Evolutionary conservation across 768 basidiomycete genomes (phyloP), one percentile per base, ranked within the genome.

Genomic region (Coprinellus micaceus): DNA sequence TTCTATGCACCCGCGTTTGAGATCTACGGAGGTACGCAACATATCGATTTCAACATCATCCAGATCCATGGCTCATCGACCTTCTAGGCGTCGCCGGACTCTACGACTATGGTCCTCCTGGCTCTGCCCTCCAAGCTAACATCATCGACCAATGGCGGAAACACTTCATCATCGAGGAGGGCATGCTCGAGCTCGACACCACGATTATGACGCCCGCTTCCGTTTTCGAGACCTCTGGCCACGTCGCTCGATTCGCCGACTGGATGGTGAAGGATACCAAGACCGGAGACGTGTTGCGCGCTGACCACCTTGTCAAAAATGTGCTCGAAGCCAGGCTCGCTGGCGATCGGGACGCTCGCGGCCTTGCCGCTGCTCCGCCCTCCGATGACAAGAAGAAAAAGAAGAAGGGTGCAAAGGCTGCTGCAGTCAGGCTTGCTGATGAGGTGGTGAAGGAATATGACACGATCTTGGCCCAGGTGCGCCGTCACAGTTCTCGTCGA

Each of bases 1-100:
- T 99, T 98, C 79, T 98, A 91, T 68, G 92, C 96, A 3, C 96
- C 96, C 22, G 92, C 97, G 4, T 99, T 98, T 65, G 97, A 98
- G 73, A 98, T 99, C 76, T 98, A 98, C 66, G 94, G 96, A 58
- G 97, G 96, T 94, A 60, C 63, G 85, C 77, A 21, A 24, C 12
- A 25, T 37, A 9, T 9, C 22, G 17, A 52, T 30, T 51, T n/a
- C 52, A 52, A 17, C 22, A 45, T n/a, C 46, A 44, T 25, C 15
- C 19, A 17, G 40, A 47, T 36, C 56, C 60, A 25, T 52, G 26
- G 28, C 57, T 53, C 26, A 59, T 51, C 49, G 19, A 26, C 22
- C 22, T 63, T 17, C 28, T 53, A 96, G 95, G 96, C 73, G 90
- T 98, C 63, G 95, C 94, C 60, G 97, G 97, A 52, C 77, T 99